These are phyloP conservation scores for Eimeria necatrix DNA, from an alignment of 169 alveolate genomes.

Conservation along the genomic window DNA sequence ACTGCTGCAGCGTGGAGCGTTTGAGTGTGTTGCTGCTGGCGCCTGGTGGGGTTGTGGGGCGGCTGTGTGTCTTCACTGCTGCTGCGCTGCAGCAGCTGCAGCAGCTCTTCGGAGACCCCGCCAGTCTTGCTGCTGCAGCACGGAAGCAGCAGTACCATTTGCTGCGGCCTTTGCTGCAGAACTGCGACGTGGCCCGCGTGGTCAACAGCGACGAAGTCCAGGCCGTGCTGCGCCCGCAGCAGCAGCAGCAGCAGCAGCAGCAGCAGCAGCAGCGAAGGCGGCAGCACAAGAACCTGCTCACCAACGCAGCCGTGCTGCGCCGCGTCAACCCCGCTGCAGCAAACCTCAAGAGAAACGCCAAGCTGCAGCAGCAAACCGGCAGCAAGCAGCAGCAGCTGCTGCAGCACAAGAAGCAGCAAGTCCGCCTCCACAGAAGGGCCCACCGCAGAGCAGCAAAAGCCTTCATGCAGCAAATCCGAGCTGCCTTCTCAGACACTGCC, in stretches of 20 bases:
- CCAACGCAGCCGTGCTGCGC: constrained; percentile 83
- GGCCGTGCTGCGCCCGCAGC: constrained; percentile 93
- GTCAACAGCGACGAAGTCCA: constrained; percentile 98
- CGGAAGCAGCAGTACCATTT: constrained; percentile 84
- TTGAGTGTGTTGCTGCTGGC: constrained; percentile 98
- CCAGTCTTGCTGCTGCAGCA: constrained; percentile 66
- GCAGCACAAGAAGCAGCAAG: constrained; percentile 46
- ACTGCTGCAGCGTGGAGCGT: constrained; percentile 96
- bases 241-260: too few relatives aligned
- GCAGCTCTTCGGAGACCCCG: constrained; percentile 92
- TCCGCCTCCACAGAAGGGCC: neutral
- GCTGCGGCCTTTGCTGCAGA: constrained; percentile 90
- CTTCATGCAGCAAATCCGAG: constrained; percentile 17
- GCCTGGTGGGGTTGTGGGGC: constrained; percentile 99
- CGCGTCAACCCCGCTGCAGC: constrained; percentile 86
- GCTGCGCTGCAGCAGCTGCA: constrained; percentile 96
- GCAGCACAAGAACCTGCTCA: constrained; percentile 84
- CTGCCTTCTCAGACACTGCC: constrained; percentile 56
- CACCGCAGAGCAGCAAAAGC: constrained; percentile 7
- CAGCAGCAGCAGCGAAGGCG: constrained; percentile 81
- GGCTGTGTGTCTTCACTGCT: constrained; percentile 98
- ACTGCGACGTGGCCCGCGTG: constrained; percentile 97
- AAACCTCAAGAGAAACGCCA: constrained; percentile 80
- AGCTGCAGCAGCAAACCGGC: constrained; percentile 62
- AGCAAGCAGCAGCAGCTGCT: constrained; percentile 38